These are phyloP conservation scores for Sporisorium iseilematis-ciliati DNA, from an alignment of 1,284 basidiomycete species.

Conservation along the genomic window DNA sequence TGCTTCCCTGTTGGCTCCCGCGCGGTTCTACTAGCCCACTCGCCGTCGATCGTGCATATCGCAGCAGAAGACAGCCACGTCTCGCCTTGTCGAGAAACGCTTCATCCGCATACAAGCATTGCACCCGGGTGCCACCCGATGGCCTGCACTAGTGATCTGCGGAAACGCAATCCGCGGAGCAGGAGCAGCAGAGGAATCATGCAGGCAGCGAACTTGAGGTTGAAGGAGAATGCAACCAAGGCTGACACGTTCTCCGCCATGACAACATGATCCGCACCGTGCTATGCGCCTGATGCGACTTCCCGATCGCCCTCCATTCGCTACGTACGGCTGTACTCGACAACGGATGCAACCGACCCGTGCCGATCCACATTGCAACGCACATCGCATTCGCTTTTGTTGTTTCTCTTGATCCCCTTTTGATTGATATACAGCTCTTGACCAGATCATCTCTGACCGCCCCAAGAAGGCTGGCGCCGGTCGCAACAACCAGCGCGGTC, in stretches of 20 bases:
- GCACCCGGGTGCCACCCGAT: background rate
- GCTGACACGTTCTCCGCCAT: slow-evolving; percentile 3
- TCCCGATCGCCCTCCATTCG: background rate
- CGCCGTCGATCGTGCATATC: background rate
- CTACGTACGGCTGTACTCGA: background rate
- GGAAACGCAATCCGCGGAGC: background rate
- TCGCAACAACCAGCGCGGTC: slow-evolving; percentile 40
- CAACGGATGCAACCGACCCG: background rate
- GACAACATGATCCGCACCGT: slow-evolving; percentile 3
- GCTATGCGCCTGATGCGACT: background rate
- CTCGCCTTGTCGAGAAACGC: background rate
- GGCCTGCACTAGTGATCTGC: background rate
- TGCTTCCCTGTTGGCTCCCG: background rate
- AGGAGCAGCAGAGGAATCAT: slow-evolving; percentile 7
- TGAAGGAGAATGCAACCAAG: slow-evolving; percentile 6
- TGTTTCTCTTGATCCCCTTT: slow-evolving; percentile 7
- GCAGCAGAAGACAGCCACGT: background rate
- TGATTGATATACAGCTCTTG: slow-evolving; percentile 56
- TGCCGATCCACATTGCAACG: background rate
- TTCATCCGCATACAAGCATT: background rate
- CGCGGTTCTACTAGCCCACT: background rate
- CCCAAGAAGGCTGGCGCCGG: slow-evolving; percentile 57
- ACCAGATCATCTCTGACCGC: slow-evolving; percentile 65
- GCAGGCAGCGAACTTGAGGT: slow-evolving; percentile 2
- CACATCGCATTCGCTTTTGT: background rate